Conservation (phyloP, 2,329 filamentous ascomycete genomes). For the Decorospora gaudefroyi region DNA sequence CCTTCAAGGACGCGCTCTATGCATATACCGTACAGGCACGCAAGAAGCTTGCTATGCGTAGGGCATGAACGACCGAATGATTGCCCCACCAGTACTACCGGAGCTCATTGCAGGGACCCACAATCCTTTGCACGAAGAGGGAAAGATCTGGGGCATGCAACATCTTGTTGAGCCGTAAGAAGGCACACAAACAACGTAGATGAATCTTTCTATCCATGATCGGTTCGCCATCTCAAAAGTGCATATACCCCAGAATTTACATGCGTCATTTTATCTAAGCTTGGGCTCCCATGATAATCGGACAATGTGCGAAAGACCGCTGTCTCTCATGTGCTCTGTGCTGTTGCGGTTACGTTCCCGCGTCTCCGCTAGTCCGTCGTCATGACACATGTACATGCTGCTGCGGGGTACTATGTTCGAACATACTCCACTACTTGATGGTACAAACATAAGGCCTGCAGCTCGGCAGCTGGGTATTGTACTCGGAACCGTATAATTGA, state of each 20-base stretch:
- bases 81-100: too few species aligned
- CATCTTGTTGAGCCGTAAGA: not conserved
- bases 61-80: not conserved
- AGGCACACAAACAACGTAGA: not conserved
- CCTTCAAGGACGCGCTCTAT: conserved; percentile 96
- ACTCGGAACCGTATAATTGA: not conserved
- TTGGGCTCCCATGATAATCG: not conserved
- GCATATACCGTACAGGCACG: conserved; percentile 75
- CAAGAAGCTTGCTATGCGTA: conserved; percentile 39
- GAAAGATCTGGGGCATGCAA: too few species aligned
- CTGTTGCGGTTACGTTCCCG: not conserved
- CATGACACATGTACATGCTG: conserved; percentile 1
- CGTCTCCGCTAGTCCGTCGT: conserved; percentile 1
- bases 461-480: not conserved
- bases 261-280: not conserved
- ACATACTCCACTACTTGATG: not conserved
- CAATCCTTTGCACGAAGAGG: not conserved
- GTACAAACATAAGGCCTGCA: conserved; percentile 9
- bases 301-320: not conserved
- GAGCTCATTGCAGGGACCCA: not conserved
- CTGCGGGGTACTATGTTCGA: conserved; percentile 8
- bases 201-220: too few species aligned
- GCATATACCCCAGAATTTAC: conserved; percentile 1
- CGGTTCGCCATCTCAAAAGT: not conserved
- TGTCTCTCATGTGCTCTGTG: not conserved